Conservation (phyloP, 306 rosid species). For the Gynostemma pentaphyllum region DNA sequence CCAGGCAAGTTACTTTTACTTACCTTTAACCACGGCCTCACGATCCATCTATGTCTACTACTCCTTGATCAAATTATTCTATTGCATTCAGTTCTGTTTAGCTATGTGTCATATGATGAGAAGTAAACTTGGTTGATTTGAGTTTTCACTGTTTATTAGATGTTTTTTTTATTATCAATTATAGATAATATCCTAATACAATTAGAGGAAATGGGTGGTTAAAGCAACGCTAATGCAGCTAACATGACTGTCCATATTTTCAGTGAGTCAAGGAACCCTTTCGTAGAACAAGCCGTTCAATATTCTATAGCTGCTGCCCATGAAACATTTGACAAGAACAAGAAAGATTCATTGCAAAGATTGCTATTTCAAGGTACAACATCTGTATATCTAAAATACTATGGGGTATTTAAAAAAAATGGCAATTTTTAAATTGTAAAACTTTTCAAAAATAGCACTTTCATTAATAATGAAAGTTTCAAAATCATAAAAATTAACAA, state of each 20-base stretch:
- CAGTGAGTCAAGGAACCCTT: conserved; percentile 76
- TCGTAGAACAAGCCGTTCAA: conserved; percentile 87
- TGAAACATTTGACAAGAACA: conserved; percentile 43
- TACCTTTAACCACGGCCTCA: not conserved
- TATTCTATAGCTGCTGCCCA: conserved; percentile 75
- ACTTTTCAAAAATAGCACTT: no score
- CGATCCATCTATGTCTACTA: not conserved
- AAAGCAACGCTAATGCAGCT: not conserved
- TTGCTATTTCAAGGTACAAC: conserved; percentile 66
- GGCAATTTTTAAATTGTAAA: no score
- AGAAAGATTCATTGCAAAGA: conserved; percentile 44
- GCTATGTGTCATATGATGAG: not conserved
- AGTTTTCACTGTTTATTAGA: not conserved
- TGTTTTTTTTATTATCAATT: not conserved
- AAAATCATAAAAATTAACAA: no score
- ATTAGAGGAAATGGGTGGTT: not conserved
- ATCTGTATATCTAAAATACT: conserved; percentile 7
- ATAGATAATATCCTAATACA: not conserved
- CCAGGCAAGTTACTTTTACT: conserved; percentile 29
- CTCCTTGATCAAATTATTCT: not conserved
- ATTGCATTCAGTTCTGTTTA: not conserved
- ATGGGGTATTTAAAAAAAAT: no score
- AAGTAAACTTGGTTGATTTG: not conserved
- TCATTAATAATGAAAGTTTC: no score
- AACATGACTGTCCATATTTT: conserved; percentile 19